phyloP scores from a whole-genome alignment of 2,329 filamentous ascomycete genomes.

The Fusarium guadeloupense region DNA sequence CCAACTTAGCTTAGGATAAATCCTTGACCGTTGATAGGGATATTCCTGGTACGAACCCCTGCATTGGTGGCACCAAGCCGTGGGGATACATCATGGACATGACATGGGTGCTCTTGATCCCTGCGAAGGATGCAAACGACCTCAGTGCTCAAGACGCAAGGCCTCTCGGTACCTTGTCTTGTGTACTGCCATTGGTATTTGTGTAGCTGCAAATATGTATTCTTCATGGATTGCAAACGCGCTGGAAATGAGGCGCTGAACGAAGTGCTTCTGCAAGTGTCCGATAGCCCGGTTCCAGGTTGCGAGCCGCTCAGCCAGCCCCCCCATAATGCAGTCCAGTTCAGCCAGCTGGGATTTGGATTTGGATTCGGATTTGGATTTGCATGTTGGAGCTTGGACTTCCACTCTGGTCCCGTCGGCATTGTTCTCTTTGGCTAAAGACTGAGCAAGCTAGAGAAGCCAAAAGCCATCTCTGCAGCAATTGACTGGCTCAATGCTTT shows the following conservation, averaged over 20 bases:
- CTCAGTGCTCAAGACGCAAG: no score
- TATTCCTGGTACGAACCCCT: slow-evolving; percentile 26
- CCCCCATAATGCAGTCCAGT: slow-evolving; percentile 11
- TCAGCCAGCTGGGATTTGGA: slow-evolving; percentile 17
- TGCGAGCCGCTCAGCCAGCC: slow-evolving; percentile 3
- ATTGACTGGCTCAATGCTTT: slow-evolving; percentile 18
- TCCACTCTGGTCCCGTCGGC: slow-evolving; percentile 1
- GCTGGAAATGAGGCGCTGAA: slow-evolving; percentile 16
- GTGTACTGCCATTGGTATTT: slow-evolving; percentile 23
- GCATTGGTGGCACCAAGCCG: slow-evolving; percentile 24
- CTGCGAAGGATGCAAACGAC: slow-evolving; percentile 27
- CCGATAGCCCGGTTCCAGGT: slow-evolving; percentile 20
- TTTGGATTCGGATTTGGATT: no score
- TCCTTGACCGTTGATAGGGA: slow-evolving; percentile 13
- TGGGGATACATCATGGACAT: slow-evolving; percentile 30
- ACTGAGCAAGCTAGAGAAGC: slow-evolving; percentile 3
- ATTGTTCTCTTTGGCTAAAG: slow-evolving; percentile 20
- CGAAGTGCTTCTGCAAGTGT: slow-evolving; percentile 25
- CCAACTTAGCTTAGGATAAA: slow-evolving; percentile 14
- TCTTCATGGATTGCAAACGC: slow-evolving; percentile 16
- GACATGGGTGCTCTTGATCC: slow-evolving; percentile 15
- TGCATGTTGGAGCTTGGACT: slow-evolving; percentile 20
- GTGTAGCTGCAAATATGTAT: background rate
- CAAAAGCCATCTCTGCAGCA: slow-evolving; percentile 32
- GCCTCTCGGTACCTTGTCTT: slow-evolving; percentile 16